Evolutionary conservation across 345 rosid genomes (phyloP).

Genomic region (Adansonia digitata): DNA sequence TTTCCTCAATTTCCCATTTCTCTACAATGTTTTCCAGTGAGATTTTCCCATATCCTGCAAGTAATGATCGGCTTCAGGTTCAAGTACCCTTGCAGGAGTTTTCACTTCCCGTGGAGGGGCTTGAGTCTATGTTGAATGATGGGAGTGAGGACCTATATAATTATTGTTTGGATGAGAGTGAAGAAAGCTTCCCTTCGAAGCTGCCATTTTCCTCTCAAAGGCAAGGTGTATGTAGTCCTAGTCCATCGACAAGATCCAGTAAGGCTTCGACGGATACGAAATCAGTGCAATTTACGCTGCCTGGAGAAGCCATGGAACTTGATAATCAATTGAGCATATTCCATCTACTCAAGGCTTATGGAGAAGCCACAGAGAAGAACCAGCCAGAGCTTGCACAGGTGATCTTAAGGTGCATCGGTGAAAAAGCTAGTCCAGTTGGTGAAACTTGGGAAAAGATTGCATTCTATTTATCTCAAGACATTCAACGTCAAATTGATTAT

Average conservation of each 20-base stretch:
- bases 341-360: constrained; percentile 38
- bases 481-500: constrained; percentile 21
- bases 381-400: constrained; percentile 23
- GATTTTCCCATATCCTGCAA: constrained; percentile 10
- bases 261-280: constrained; percentile 18
- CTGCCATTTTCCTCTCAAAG: constrained; percentile 1
- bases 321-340: constrained; percentile 25
- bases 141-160: constrained; percentile 1
- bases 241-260: constrained; percentile 25
- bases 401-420: constrained; percentile 8
- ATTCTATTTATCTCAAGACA: constrained; percentile 26
- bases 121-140: constrained; percentile 18
- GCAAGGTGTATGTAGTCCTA: constrained; percentile 30
- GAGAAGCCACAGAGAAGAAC: constrained; percentile 38
- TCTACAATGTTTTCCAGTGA: constrained; percentile 16
- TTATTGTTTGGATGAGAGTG: constrained; percentile 12
- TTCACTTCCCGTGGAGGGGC: constrained; percentile 13
- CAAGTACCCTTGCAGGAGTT: constrained; percentile 21
- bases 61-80: constrained; percentile 13
- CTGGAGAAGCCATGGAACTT: constrained; percentile 15
- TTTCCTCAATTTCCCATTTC: constrained; percentile 18
- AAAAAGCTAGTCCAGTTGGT: constrained; percentile 40
- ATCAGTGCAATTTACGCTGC: constrained; percentile 11
- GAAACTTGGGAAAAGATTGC: constrained; percentile 3
- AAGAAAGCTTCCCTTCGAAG: constrained; percentile 16